phyloP scores from a whole-genome alignment of 345 rosid species.

The Gynandropsis gynandra region DNA sequence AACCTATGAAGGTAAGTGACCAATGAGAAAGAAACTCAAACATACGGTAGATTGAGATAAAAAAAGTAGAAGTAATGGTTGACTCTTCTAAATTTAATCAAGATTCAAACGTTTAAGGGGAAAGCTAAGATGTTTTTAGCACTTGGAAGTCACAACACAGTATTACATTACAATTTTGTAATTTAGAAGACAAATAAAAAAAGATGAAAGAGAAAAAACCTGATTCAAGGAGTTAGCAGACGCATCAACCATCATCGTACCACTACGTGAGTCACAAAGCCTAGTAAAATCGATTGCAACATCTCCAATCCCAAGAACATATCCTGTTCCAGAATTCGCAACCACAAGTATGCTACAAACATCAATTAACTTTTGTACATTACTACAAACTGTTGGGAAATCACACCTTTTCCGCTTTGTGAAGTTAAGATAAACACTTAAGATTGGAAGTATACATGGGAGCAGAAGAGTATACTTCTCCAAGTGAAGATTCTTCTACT shows the following conservation, averaged over 20 bases:
- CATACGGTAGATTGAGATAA: background rate
- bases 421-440: too few relatives aligned
- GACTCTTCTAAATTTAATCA: too few relatives aligned
- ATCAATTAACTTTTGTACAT: constrained; percentile 5
- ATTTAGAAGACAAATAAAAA: background rate
- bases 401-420: too few relatives aligned
- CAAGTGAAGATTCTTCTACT: too few relatives aligned
- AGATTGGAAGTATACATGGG: too few relatives aligned
- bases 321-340: constrained; percentile 97
- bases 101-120: too few relatives aligned
- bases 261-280: constrained; percentile 87
- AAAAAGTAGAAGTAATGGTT: too few relatives aligned
- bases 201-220: constrained; percentile 32
- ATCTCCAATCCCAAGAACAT: constrained; percentile 65
- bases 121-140: background rate
- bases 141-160: background rate
- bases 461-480: too few relatives aligned
- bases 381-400: too few relatives aligned
- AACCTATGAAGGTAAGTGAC: constrained; percentile 29
- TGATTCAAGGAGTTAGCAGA: constrained; percentile 94
- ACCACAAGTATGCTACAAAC: constrained; percentile 77
- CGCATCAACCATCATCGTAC: constrained; percentile 96
- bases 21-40: background rate
- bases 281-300: constrained; percentile 57
- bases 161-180: background rate